Evolutionary conservation across 1,284 basidiomycete species (phyloP).

Genomic region (Hypsizygus ulmarius): DNA sequence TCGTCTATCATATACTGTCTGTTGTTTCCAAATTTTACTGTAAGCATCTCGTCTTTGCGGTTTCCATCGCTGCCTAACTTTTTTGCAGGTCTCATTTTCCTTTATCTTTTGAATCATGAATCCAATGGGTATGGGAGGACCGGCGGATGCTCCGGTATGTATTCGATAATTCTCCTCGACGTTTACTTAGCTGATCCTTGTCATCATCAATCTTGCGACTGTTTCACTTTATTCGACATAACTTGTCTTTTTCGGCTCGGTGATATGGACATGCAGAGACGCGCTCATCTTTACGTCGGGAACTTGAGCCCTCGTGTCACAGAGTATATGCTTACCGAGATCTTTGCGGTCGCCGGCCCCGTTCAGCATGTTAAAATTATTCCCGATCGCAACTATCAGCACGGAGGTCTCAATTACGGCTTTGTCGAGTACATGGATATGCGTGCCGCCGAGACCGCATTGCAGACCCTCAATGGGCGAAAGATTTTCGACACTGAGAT

Average conservation of each 20-base stretch:
- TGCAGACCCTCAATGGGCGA: slow-evolving; percentile 95
- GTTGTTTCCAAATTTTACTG: slow-evolving; percentile 43
- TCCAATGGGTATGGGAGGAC: slow-evolving; percentile 63
- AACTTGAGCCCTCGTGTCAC: slow-evolving; percentile 93
- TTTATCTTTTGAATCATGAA: slow-evolving; percentile 73
- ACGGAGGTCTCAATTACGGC: slow-evolving; percentile 97
- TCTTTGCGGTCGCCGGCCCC: slow-evolving; percentile 92
- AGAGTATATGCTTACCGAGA: slow-evolving; percentile 94
- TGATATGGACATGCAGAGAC: slow-evolving; percentile 47
- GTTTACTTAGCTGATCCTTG: slow-evolving; percentile 31
- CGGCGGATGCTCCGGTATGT: slow-evolving; percentile 75
- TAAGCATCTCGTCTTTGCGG: slow-evolving; percentile 20
- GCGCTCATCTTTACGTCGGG: slow-evolving; percentile 96
- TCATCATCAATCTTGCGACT: slow-evolving; percentile 24
- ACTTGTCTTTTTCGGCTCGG: slow-evolving; percentile 21
- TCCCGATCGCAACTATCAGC: slow-evolving; percentile 96
- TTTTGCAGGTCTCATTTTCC: slow-evolving; percentile 44
- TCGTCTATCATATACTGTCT: slow-evolving; percentile 49
- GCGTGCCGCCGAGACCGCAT: slow-evolving; percentile 94
- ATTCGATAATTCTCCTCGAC: slow-evolving; percentile 16
- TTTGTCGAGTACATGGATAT: slow-evolving; percentile 98
- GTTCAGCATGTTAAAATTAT: slow-evolving; percentile 99
- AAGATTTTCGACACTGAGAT: slow-evolving; percentile 99
- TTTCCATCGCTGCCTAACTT: slow-evolving; percentile 26
- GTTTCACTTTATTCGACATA: slow-evolving; percentile 22